Evolutionary conservation across 2,329 filamentous ascomycete genomes (phyloP).

Genomic region (Trichophyton benhamiae): DNA sequence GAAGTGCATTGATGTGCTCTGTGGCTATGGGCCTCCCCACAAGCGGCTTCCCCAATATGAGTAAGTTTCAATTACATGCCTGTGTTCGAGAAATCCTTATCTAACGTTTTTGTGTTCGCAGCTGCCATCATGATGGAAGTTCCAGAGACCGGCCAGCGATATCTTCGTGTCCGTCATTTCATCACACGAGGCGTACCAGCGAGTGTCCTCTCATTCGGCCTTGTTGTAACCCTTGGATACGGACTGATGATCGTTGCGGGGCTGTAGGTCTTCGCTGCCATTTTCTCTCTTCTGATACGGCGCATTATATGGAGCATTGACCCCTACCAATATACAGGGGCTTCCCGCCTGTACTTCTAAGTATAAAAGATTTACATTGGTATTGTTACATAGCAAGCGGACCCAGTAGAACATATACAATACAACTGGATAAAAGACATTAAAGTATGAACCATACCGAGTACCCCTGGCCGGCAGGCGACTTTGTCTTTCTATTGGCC

Average conservation of each 20-base stretch:
- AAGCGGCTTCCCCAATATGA: slow-evolving; percentile 98
- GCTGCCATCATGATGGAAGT: slow-evolving; percentile 99
- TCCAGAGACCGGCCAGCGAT: slow-evolving; percentile 74
- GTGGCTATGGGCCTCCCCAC: slow-evolving; percentile 97
- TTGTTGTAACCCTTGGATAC: slow-evolving; percentile 83
- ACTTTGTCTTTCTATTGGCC: neutral
- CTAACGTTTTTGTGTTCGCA: slow-evolving; percentile 25
- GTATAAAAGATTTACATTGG: too few species aligned
- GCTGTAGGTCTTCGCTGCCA: slow-evolving; percentile 35
- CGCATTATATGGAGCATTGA: neutral
- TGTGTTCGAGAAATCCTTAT: neutral
- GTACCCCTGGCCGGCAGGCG: neutral
- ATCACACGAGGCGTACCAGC: slow-evolving; percentile 84
- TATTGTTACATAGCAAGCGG: too few species aligned
- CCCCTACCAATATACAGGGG: neutral
- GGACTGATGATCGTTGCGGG: slow-evolving; percentile 70
- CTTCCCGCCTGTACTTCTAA: neutral
- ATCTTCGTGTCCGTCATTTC: slow-evolving; percentile 86
- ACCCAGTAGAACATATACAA: too few species aligned
- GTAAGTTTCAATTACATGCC: slow-evolving; percentile 43
- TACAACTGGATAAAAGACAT: too few species aligned
- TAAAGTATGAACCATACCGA: neutral
- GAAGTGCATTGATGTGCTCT: slow-evolving; percentile 85
- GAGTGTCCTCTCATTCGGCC: slow-evolving; percentile 65
- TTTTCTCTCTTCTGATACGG: neutral